These are phyloP conservation scores for Ramaria rubella DNA, from an alignment of 768 basidiomycete genomes.

Conservation along the genomic window DNA sequence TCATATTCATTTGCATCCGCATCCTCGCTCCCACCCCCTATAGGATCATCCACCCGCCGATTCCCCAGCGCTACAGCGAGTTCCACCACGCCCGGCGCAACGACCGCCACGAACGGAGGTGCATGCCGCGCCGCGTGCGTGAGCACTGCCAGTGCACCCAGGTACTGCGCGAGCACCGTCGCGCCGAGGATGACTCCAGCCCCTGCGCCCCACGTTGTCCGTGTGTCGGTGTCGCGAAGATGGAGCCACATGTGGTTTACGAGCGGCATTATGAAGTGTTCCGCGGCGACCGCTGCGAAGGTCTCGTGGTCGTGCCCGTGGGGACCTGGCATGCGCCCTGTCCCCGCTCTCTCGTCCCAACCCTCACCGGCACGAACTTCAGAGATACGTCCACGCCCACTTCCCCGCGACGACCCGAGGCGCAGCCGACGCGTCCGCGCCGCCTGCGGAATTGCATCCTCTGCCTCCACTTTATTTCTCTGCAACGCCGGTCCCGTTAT, in stretches of 20 bases:
- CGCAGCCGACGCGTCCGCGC: conserved; percentile 71
- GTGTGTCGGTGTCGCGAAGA: conserved; percentile 73
- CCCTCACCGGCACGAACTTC: conserved; percentile 12
- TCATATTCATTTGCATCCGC: background rate
- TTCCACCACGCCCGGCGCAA: conserved; percentile 17
- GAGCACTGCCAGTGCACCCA: conserved; percentile 71
- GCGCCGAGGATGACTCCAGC: conserved; percentile 80
- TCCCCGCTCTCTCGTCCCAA: too few relatives aligned
- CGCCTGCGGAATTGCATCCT: conserved; percentile 53
- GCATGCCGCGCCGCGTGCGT: conserved; percentile 71
- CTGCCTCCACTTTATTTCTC: conserved; percentile 46
- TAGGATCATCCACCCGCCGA: conserved; percentile 63
- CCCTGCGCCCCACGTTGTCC: conserved; percentile 71
- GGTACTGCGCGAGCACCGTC: conserved; percentile 65
- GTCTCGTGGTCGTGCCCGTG: conserved; percentile 20
- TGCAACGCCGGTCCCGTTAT: conserved; percentile 61
- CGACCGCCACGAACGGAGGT: background rate
- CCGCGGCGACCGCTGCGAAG: conserved; percentile 72
- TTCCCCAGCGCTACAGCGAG: conserved; percentile 70
- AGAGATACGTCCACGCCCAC: conserved; percentile 37
- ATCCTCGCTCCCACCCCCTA: conserved; percentile 64
- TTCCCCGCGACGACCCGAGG: conserved; percentile 38
- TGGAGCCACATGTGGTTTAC: conserved; percentile 95
- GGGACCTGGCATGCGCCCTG: too few relatives aligned
- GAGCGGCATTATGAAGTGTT: conserved; percentile 83